Evolutionary conservation across 1,139 yeast genomes (phyloP).

Genomic region (Kurtzmaniella quercitrusa): DNA sequence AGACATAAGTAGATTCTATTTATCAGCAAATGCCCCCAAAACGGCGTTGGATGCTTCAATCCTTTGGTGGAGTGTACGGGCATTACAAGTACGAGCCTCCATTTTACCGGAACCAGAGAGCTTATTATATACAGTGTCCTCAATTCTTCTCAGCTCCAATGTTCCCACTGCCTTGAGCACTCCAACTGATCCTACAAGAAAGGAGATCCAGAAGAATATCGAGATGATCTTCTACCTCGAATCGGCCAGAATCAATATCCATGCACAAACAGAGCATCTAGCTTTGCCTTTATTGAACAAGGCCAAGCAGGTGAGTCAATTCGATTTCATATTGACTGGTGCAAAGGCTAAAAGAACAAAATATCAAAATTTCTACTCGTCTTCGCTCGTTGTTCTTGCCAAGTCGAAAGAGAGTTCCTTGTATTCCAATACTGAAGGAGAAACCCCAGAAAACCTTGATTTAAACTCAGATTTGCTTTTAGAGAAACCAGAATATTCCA

Average conservation of each 20-base stretch:
- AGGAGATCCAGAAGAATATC: conserved; percentile 28
- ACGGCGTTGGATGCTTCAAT: conserved; percentile 42
- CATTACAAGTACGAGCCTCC: conserved; percentile 58
- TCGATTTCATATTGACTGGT: conserved; percentile 73
- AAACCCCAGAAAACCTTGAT: conserved; percentile 50
- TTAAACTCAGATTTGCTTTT: conserved; percentile 76
- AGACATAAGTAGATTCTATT: conserved; percentile 6
- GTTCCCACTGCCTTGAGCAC: conserved; percentile 29
- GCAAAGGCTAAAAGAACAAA: conserved; percentile 86
- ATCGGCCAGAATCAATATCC: conserved; percentile 57
- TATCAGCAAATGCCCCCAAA: background rate
- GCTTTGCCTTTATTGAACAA: conserved; percentile 47
- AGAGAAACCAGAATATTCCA: conserved; percentile 68
- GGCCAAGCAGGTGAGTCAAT: conserved; percentile 55
- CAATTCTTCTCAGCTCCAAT: conserved; percentile 31
- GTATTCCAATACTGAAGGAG: conserved; percentile 15
- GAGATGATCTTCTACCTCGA: conserved; percentile 58
- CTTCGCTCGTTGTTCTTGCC: conserved; percentile 80
- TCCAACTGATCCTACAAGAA: conserved; percentile 16
- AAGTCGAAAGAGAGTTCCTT: conserved; percentile 39
- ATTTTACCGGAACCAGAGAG: conserved; percentile 56
- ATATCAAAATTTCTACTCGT: conserved; percentile 64
- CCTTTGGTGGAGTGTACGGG: conserved; percentile 73
- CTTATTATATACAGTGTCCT: conserved; percentile 36
- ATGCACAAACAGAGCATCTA: conserved; percentile 56